Evolutionary conservation across 2,329 filamentous ascomycete genomes (phyloP), one percentile per base, ranked within the genome.

Genomic region (Penicillium sp.): DNA sequence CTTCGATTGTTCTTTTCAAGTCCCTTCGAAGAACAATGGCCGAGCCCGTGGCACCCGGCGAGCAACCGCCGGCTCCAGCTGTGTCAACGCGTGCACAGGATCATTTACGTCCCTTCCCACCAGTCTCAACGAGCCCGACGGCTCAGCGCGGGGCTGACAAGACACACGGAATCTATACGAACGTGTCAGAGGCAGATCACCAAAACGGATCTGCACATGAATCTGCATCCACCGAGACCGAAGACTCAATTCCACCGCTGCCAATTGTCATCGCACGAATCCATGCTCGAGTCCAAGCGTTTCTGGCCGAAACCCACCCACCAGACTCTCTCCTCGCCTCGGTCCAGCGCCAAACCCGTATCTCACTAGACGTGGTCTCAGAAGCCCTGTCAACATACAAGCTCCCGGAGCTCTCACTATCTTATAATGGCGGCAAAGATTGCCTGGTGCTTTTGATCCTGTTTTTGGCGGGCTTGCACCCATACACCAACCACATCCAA

Each of bases 401-500:
- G 81, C 76, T 84, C 45, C 74, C 82, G 41, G 76, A 93, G 59
- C 75, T 96, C 44, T 87, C 89, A 4, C 73, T 96, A 48, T 94
- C 90, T 39, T 98, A 95, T 68, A 98, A 98, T 56, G 92, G 92
- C 59, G 92, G 92, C 44, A 98, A 98, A 65, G 92, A 96, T 73
- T 96, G 90, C 57, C 82, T 96, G 12, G 89, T 96, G 36, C 79
- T 96, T 12, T 74, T 96, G 5, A 76, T 95, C 56, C 73, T 96
- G 48, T 86, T 95, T 58, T 80, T 96, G 50, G 81, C 83, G 45
- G 72, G 72, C 13, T 64, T 81, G 1, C 59, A 69, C 47, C 61
- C 65, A 2, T 52, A 74, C 69, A 76, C 37, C 67, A 13, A 39
- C 42, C 18, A 47, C 38, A 29, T 35, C 33, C 34, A 38, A 37